phyloP scores from a whole-genome alignment of 2,329 filamentous ascomycete species.

The Colletotrichum sp. region DNA sequence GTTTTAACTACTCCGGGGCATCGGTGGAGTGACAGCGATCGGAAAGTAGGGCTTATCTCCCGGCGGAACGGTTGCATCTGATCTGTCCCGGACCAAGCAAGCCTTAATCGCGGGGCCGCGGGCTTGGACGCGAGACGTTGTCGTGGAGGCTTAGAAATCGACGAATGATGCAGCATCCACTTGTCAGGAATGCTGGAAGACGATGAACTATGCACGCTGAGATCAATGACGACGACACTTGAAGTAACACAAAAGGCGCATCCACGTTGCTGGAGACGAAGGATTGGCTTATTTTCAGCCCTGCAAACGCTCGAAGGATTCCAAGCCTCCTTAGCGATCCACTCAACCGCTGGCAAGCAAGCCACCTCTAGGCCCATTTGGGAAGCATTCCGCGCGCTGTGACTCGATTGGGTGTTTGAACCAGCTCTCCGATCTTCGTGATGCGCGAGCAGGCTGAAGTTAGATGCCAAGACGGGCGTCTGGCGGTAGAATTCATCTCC shows the following conservation, averaged over 20 bases:
- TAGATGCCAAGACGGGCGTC: neutral
- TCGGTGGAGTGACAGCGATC: neutral
- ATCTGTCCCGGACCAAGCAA: neutral
- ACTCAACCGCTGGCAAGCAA: neutral
- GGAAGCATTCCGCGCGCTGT: conserved; percentile 13
- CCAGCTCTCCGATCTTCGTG: neutral
- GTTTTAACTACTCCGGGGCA: neutral
- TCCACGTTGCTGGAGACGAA: neutral
- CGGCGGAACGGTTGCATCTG: neutral
- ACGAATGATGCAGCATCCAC: neutral
- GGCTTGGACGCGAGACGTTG: neutral
- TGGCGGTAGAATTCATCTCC: neutral
- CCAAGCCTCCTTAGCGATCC: neutral
- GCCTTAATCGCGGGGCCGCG: neutral
- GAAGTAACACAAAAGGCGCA: neutral
- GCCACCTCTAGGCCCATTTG: neutral
- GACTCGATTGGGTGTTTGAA: neutral
- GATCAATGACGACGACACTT: neutral
- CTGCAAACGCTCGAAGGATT: neutral
- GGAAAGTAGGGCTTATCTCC: neutral
- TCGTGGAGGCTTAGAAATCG: neutral
- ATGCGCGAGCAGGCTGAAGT: neutral
- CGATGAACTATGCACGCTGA: neutral
- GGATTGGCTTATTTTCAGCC: neutral
- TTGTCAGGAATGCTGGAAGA: neutral